Base-by-base conservation (phyloP, 2,329 filamentous ascomycete species). In the Trichoderma sp. region DNA sequence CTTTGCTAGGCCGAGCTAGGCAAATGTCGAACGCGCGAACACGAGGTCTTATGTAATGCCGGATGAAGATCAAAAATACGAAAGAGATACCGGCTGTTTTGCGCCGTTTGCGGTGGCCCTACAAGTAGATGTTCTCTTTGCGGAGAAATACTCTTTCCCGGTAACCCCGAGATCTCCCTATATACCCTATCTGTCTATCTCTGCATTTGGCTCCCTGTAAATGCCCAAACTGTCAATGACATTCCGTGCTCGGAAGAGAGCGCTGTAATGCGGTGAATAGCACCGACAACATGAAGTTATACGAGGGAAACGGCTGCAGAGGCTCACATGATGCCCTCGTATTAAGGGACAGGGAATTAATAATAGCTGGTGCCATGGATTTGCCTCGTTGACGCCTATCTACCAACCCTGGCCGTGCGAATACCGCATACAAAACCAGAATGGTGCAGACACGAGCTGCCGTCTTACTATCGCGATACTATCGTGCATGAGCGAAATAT, bases 21-120 rank as follows among this genome's bases (percentile, higher is more conserved):
- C 53, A 66, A 30, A 62, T 69, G 61, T 34, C 28, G 50, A 58
- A 63, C 28, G 23, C 47, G 55, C 62, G 58, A 70, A 70, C 68
- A 70, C 68, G 68, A 70, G 47, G 68, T 43, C 66, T 68, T 68
- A 68, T 68, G 66, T 68, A 68, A 68, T 68, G 66, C 17, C 15
- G 39, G 39, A 61, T 53, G 23, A 53, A 12, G n/a, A 61, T 68
- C 26, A 6, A 36, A 39, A 55, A 66, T 32, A 67, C 12, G 15
- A 64, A n/a, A 13, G 34, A 43, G 43, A 26, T 34, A 34, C 32
- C 43, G 53, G 17, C 30, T 20, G 39, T 28, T 68, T 11, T 62
- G 59, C 59, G 32, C 34, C 13, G 32, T 39, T 62, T 39, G n/a
- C 20, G 20, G 58, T 15, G 30, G 28, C 9, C 17, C 11, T 53